Evolutionary conservation across 192 early-diverging fungal genomes (phyloP).

Genomic region (Backusella tarrabulga): DNA sequence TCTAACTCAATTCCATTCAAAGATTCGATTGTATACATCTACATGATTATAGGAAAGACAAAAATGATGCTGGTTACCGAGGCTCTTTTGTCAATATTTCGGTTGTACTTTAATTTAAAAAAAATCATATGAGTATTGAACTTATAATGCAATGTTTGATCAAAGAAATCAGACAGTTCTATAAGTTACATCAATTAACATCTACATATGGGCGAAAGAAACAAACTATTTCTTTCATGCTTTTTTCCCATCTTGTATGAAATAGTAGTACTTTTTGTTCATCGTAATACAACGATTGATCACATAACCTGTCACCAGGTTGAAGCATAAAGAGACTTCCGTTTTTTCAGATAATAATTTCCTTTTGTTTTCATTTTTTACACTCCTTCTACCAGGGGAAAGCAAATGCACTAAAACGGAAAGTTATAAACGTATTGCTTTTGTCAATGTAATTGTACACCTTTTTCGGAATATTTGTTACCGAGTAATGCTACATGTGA

Average conservation of each 20-base stretch:
- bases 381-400: neutral
- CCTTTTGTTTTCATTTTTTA: neutral
- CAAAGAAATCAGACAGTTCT: neutral
- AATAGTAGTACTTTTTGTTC: neutral
- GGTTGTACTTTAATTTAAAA: neutral
- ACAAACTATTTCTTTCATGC: neutral
- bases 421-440: neutral
- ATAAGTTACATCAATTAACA: neutral
- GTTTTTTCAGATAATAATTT: neutral
- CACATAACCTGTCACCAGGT: neutral
- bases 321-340: neutral
- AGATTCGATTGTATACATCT: neutral
- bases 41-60: neutral
- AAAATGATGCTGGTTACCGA: neutral
- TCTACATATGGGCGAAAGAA: neutral
- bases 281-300: neutral
- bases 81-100: neutral
- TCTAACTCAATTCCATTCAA: neutral
- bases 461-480: neutral
- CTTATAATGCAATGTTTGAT: neutral
- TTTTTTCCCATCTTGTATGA: neutral
- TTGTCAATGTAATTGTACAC: neutral
- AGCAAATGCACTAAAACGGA: neutral
- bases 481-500: neutral
- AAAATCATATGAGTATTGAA: neutral